A percentile compares a stretch with the other conserved stretches of the same genome.
These are phyloP conservation scores for Leptosphaerulina australis DNA, from an alignment of 2,329 filamentous ascomycete genomes.

Conservation along the genomic window DNA sequence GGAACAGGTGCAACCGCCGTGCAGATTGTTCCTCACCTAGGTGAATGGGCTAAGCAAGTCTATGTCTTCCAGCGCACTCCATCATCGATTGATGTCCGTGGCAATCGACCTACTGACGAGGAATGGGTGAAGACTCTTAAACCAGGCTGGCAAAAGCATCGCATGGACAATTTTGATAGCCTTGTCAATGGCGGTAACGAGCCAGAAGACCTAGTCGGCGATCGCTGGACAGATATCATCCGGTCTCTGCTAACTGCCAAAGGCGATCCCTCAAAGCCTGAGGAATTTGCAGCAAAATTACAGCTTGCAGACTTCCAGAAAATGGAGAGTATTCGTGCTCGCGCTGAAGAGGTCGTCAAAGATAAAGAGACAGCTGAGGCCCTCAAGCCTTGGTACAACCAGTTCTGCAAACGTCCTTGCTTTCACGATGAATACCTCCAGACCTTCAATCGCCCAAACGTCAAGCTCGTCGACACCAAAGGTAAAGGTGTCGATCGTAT, in stretches of 20 bases:
- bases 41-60: constrained; percentile 56
- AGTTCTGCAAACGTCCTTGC: constrained; percentile 67
- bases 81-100: constrained; percentile 50
- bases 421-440: constrained; percentile 67
- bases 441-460: constrained; percentile 64
- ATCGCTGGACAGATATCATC: constrained; percentile 56
- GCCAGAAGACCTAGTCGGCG: constrained; percentile 53
- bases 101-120: constrained; percentile 25
- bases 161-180: constrained; percentile 54
- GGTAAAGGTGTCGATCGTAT: constrained; percentile 57
- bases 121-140: constrained; percentile 21
- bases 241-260: constrained; percentile 19
- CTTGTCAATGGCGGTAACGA: constrained; percentile 43
- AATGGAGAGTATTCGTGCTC: constrained; percentile 54
- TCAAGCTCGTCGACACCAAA: constrained; percentile 65
- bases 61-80: constrained; percentile 66
- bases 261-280: constrained; percentile 17
- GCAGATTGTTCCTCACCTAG: constrained; percentile 49
- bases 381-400: constrained; percentile 65
- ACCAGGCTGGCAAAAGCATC: constrained; percentile 58
- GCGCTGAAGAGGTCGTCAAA: constrained; percentile 59
- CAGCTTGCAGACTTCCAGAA: constrained; percentile 46
- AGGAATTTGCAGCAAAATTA: constrained; percentile 23
- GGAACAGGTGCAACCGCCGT: constrained; percentile 45
- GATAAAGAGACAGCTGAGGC: constrained; percentile 58